Evolutionary conservation across 2,329 filamentous ascomycete species (phyloP), one percentile per base, ranked within the genome.

Genomic region (Exophiala aquamarina): DNA sequence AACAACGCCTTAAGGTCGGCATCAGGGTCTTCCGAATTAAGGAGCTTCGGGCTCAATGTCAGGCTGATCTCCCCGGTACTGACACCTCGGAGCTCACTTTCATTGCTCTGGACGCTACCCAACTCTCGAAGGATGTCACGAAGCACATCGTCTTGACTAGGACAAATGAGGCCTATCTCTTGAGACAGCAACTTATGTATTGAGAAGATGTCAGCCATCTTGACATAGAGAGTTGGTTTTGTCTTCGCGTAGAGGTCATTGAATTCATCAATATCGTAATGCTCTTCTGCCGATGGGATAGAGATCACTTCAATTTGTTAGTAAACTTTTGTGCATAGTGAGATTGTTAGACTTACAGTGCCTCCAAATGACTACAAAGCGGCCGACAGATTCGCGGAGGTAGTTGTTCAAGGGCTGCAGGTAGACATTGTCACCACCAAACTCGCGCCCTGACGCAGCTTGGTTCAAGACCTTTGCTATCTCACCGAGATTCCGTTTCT

Each of bases 241-340:
- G 90, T 93, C 66, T 94, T 91, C 47, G 92, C 88, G 64, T 97
- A 97, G 5, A 98, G 78, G 63, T 98, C 93, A 65, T 96, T 97
- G 79, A 93, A 98, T 66, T 97, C 93, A 64, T 98, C 93, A 65
- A 98, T 96, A 67, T 97, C 91, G 63, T 97, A 98, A 18, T 93
- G 93, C 42, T 82, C 79, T 68, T 98, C 93, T 0, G 89, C 88
- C 60, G 93, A 86, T 11, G 87, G 83, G 10, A 97, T 87, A 10
- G 86, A 82, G 57, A 98, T 89, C 51, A 97, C 76, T 77, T 54
- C 18, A 18, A 42, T 44, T 33, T 2, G 60, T 76, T 65, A 75
- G 70, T 43, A 52, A 26, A 17, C 14, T 38, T 32, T 14, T 15
- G 11, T 4, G 21, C 28, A 31, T 13, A 2, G 3, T 7, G 13